Evolutionary conservation across 306 rosid species (phyloP).

Genomic region (Begonia peltatifolia): DNA sequence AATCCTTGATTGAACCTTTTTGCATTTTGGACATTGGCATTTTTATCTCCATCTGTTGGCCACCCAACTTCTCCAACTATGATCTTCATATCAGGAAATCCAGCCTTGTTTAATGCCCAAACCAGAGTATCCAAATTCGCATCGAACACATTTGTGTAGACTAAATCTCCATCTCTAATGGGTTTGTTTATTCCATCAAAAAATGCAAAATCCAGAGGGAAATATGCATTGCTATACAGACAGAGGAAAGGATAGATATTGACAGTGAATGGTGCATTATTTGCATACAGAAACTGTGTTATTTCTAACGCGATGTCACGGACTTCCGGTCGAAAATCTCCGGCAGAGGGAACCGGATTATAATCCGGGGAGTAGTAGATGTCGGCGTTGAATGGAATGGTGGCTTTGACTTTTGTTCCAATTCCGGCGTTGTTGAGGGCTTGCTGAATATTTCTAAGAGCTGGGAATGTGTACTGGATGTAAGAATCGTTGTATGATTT

Average conservation of each 20-base stretch:
- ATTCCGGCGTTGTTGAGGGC: conserved; percentile 51
- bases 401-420: conserved; percentile 56
- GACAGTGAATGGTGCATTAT: conserved; percentile 68
- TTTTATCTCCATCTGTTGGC: conserved; percentile 75
- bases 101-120: conserved; percentile 49
- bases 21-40: conserved; percentile 46
- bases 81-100: conserved; percentile 50
- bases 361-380: conserved; percentile 67
- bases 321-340: conserved; percentile 69
- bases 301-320: conserved; percentile 44
- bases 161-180: conserved; percentile 37
- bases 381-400: conserved; percentile 96
- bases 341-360: conserved; percentile 77
- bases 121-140: conserved; percentile 69
- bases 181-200: conserved; percentile 58
- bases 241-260: conserved; percentile 83
- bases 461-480: conserved; percentile 48
- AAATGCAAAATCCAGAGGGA: conserved; percentile 80
- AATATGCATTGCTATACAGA: conserved; percentile 53
- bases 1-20: conserved; percentile 62
- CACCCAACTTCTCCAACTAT: conserved; percentile 81
- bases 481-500: conserved; percentile 63
- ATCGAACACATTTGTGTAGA: conserved; percentile 74
- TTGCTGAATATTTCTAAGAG: conserved; percentile 63
- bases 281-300: conserved; percentile 36